Evolutionary conservation across 257 asterid genomes (phyloP).

Genomic region (Craterostigma plantagineum): DNA sequence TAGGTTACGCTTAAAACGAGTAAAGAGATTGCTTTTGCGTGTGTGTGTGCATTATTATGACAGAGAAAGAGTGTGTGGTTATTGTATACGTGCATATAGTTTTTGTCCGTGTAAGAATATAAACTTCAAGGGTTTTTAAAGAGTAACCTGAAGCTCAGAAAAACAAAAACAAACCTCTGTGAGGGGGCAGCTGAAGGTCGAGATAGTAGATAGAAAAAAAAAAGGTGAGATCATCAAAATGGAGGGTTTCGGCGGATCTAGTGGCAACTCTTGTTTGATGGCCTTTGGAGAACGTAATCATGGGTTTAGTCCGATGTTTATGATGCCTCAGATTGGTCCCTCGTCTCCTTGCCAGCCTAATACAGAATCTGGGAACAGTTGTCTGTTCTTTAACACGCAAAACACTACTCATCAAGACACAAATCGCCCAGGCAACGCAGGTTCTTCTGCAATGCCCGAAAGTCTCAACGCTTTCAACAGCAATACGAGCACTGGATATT

Average conservation of each 20-base stretch:
- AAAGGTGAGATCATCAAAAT: conserved; percentile 18
- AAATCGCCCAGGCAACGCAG: conserved; percentile 9
- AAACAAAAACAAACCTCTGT: too few relatives aligned
- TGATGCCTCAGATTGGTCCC: conserved; percentile 29
- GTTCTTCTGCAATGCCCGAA: conserved; percentile 18
- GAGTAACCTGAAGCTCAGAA: too few relatives aligned
- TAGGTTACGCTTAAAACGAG: conserved; percentile 11
- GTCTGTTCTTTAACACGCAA: conserved; percentile 22
- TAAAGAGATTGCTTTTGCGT: conserved; percentile 29
- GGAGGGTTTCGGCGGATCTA: conserved; percentile 21
- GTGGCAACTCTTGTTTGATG: conserved; percentile 26
- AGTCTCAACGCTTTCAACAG: conserved; percentile 11
- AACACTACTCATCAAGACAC: conserved; percentile 7
- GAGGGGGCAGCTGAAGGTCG: not conserved
- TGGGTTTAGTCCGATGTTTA: conserved; percentile 36
- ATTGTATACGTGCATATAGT: conserved; percentile 8
- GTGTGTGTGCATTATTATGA: conserved; percentile 13
- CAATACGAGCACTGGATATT: conserved; percentile 31
- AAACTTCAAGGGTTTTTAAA: conserved; percentile 2
- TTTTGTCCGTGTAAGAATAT: not conserved
- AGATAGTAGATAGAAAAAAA: conserved; percentile 1
- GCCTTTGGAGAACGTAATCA: conserved; percentile 34
- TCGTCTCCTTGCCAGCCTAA: conserved; percentile 12
- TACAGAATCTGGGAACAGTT: conserved; percentile 11
- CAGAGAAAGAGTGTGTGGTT: conserved; percentile 7